Evolutionary conservation across 192 early-diverging fungal species (phyloP).

Genomic region (Pecoramyces ruminantium): DNA sequence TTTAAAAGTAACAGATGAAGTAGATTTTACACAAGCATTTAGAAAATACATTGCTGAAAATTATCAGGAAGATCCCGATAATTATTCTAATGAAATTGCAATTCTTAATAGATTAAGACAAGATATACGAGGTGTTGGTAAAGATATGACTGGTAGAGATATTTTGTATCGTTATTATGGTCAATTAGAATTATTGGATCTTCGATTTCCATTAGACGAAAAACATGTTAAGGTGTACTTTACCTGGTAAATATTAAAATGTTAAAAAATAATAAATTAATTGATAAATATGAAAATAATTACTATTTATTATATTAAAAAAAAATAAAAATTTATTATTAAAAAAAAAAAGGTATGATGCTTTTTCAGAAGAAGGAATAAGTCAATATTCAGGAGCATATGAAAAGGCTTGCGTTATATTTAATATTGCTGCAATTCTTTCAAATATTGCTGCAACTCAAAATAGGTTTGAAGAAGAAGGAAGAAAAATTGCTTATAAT

Average conservation of each 20-base stretch:
- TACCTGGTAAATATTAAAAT: slow-evolving; percentile 70
- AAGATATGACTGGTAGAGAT: slow-evolving; percentile 80
- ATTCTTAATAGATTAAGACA: slow-evolving; percentile 79
- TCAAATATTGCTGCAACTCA: slow-evolving; percentile 47
- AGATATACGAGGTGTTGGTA: slow-evolving; percentile 89
- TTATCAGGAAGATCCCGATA: slow-evolving; percentile 88
- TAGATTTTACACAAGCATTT: slow-evolving; percentile 77
- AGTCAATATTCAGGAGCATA: slow-evolving; percentile 89
- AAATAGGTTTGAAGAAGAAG: slow-evolving; percentile 52
- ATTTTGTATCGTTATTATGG: slow-evolving; percentile 92
- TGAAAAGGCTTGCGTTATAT: slow-evolving; percentile 90
- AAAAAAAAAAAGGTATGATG: slow-evolving; percentile 47
- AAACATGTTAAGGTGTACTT: slow-evolving; percentile 77
- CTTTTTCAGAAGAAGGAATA: slow-evolving; percentile 59
- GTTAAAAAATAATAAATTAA: too few species aligned
- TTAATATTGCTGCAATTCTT: slow-evolving; percentile 75
- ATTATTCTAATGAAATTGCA: slow-evolving; percentile 65
- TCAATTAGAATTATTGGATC: slow-evolving; percentile 82
- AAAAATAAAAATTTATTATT: too few species aligned
- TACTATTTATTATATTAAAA: slow-evolving; percentile 1
- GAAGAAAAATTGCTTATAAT: slow-evolving; percentile 67
- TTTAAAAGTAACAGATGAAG: slow-evolving; percentile 75
- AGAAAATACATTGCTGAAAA: slow-evolving; percentile 55
- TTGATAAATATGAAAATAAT: background rate
- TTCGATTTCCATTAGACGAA: slow-evolving; percentile 86